A percentile compares a stretch with the other conserved stretches of the same genome.
Evolutionary conservation across 2,329 filamentous ascomycete genomes (phyloP).

Genomic region (Ploettnerulaceae sp.): DNA sequence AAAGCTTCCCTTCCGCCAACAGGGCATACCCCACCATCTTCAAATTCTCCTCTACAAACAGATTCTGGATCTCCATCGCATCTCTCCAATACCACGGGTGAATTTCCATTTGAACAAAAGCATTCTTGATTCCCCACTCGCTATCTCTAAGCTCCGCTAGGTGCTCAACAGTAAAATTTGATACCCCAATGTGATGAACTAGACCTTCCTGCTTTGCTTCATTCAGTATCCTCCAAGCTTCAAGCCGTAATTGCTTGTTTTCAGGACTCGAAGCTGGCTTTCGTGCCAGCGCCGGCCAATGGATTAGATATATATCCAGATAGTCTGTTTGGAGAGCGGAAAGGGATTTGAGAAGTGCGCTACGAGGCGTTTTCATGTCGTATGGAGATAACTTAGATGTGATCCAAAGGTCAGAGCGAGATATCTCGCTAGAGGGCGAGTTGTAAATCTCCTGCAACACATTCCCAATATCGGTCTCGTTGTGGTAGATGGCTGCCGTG

Average conservation of each 20-base stretch:
- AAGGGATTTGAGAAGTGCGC: slow-evolving; percentile 56
- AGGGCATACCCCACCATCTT: slow-evolving; percentile 21
- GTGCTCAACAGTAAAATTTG: slow-evolving; percentile 71
- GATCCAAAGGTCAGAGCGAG: slow-evolving; percentile 61
- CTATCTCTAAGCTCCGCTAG: slow-evolving; percentile 53
- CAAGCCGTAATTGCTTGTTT: slow-evolving; percentile 45
- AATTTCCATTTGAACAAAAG: slow-evolving; percentile 81
- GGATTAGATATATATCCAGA: slow-evolving; percentile 66
- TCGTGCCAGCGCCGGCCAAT: slow-evolving; percentile 53
- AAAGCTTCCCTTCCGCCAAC: slow-evolving; percentile 22
- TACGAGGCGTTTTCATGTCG: slow-evolving; percentile 64
- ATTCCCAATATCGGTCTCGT: slow-evolving; percentile 63
- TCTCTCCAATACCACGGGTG: slow-evolving; percentile 47
- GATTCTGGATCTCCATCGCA: slow-evolving; percentile 17
- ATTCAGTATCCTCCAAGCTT: slow-evolving; percentile 69
- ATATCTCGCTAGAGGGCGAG: slow-evolving; percentile 52
- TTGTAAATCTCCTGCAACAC: slow-evolving; percentile 46
- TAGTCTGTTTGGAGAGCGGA: slow-evolving; percentile 61
- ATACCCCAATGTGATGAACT: slow-evolving; percentile 74
- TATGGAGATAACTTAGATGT: slow-evolving; percentile 83
- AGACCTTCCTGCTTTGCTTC: slow-evolving; percentile 62
- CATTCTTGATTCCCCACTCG: slow-evolving; percentile 43
- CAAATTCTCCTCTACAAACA: slow-evolving; percentile 12
- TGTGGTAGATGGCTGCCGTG: slow-evolving; percentile 67
- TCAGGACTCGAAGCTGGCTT: slow-evolving; percentile 48